phyloP scores from a whole-genome alignment of 2,329 filamentous ascomycete species.

The Aspergillus costaricaensis region DNA sequence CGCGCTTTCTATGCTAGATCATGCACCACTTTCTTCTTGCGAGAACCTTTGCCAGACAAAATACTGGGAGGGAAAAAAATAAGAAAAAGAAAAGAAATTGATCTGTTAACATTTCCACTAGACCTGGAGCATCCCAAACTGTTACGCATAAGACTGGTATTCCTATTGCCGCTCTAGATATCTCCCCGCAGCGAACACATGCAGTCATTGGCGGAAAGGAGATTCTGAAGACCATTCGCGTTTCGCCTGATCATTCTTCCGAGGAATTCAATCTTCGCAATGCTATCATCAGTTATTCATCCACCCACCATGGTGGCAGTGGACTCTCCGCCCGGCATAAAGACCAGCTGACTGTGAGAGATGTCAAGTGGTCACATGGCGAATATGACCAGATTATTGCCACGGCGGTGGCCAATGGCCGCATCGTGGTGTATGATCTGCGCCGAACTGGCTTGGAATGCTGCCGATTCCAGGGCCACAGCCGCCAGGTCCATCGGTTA shows the following conservation, averaged over 20 bases:
- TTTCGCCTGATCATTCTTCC: slow-evolving; percentile 58
- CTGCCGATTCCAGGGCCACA: slow-evolving; percentile 64
- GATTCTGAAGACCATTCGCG: slow-evolving; percentile 65
- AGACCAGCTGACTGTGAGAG: slow-evolving; percentile 63
- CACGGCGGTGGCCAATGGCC: slow-evolving; percentile 65
- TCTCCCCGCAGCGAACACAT: slow-evolving; percentile 64
- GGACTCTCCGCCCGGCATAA: slow-evolving; percentile 53
- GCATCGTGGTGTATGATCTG: slow-evolving; percentile 66
- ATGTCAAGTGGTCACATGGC: slow-evolving; percentile 69
- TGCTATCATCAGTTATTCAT: slow-evolving; percentile 60
- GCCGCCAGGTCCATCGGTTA: slow-evolving; percentile 65
- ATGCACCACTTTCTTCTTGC: neutral
- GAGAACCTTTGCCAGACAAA: neutral
- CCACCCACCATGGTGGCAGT: slow-evolving; percentile 51
- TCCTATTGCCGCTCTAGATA: slow-evolving; percentile 63
- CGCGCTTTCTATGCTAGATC: neutral
- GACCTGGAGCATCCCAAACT: slow-evolving; percentile 54
- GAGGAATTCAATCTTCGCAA: slow-evolving; percentile 66
- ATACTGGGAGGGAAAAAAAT: neutral
- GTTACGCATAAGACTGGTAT: slow-evolving; percentile 65
- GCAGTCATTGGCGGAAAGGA: slow-evolving; percentile 66
- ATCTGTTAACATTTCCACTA: slow-evolving; percentile 29
- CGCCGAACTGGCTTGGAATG: slow-evolving; percentile 62
- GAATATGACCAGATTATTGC: slow-evolving; percentile 62
- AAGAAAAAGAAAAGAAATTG: neutral